Percentiles rank a stretch among this genome's conserved stretches.
Conservation (phyloP, 2,329 filamentous ascomycete species). For the Magnaporthiopsis rhizophila region DNA sequence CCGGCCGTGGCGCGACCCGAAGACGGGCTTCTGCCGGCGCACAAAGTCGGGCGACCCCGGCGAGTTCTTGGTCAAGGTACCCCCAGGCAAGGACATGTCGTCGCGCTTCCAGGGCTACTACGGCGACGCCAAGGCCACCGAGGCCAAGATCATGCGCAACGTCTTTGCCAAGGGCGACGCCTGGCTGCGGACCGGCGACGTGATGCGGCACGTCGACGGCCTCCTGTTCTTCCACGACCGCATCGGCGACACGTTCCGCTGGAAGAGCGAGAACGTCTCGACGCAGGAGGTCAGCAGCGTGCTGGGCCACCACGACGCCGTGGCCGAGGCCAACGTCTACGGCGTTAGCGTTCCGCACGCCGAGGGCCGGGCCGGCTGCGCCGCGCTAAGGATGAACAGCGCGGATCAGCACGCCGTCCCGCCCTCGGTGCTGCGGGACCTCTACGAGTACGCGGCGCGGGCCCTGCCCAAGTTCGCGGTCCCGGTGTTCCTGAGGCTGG, state of each 20-base stretch:
- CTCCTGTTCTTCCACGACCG: conserved; percentile 74
- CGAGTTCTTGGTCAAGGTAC: conserved; percentile 67
- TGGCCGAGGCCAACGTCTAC: conserved; percentile 80
- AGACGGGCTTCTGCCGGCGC: conserved; percentile 59
- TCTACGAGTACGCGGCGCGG: conserved; percentile 50
- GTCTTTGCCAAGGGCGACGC: conserved; percentile 70
- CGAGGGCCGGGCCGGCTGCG: conserved; percentile 78
- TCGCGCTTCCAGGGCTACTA: conserved; percentile 76
- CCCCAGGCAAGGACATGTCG: conserved; percentile 49
- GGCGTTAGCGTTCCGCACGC: conserved; percentile 72
- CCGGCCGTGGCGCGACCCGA: conserved; percentile 56
- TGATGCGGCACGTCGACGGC: conserved; percentile 64
- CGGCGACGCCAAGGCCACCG: conserved; percentile 61
- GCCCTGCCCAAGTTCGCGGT: conserved; percentile 66
- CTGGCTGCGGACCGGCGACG: conserved; percentile 80
- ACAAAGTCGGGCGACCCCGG: conserved; percentile 57
- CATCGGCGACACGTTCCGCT: conserved; percentile 70
- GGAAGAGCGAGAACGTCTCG: conserved; percentile 79
- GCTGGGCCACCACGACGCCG: conserved; percentile 55
- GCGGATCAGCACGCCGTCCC: conserved; percentile 13
- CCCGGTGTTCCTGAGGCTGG: conserved; percentile 68
- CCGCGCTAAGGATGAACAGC: conserved; percentile 32
- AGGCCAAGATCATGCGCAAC: conserved; percentile 64
- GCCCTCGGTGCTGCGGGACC: conserved; percentile 38
- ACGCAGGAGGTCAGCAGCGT: conserved; percentile 75